A percentile compares a stretch with the other conserved stretches of the same genome.
These are phyloP conservation scores for Silybum marianum DNA, from an alignment of 129 eudicot genomes.

Conservation along the genomic window DNA sequence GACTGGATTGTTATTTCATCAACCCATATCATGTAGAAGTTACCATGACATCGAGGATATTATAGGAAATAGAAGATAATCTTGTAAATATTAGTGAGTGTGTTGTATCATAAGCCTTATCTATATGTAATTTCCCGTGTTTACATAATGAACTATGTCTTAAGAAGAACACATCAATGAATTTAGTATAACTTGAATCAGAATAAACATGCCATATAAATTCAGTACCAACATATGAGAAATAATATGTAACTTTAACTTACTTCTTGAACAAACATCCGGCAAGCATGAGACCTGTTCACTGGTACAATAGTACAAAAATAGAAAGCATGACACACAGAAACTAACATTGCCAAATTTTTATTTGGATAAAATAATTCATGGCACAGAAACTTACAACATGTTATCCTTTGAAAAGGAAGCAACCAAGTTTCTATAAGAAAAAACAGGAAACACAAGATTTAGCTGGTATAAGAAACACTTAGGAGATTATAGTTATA, in stretches of 20 bases:
- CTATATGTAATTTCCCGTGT: not conserved
- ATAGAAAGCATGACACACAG: not conserved
- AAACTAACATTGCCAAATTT: not conserved
- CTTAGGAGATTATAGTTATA: not conserved
- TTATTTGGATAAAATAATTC: not conserved
- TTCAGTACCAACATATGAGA: conserved; percentile 15
- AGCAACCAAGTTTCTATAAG: conserved; percentile 38
- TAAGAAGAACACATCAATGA: not conserved
- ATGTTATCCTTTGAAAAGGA: conserved; percentile 25
- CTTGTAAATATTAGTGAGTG: too few species aligned
- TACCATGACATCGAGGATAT: too few species aligned
- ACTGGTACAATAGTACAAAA: conserved; percentile 21
- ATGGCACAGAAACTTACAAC: conserved; percentile 36
- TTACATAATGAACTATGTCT: not conserved
- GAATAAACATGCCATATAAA: conserved; percentile 4
- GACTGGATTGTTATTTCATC: not conserved
- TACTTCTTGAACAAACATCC: conserved; percentile 32
- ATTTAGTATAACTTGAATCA: not conserved
- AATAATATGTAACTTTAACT: conserved; percentile 3
- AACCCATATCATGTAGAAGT: not conserved
- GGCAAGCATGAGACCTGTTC: conserved; percentile 37
- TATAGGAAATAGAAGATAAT: too few species aligned
- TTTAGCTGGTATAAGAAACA: not conserved
- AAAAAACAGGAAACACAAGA: not conserved
- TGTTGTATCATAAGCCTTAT: too few species aligned